Conservation (phyloP, 257 asterid species). For the Lavandula angustifolia region DNA sequence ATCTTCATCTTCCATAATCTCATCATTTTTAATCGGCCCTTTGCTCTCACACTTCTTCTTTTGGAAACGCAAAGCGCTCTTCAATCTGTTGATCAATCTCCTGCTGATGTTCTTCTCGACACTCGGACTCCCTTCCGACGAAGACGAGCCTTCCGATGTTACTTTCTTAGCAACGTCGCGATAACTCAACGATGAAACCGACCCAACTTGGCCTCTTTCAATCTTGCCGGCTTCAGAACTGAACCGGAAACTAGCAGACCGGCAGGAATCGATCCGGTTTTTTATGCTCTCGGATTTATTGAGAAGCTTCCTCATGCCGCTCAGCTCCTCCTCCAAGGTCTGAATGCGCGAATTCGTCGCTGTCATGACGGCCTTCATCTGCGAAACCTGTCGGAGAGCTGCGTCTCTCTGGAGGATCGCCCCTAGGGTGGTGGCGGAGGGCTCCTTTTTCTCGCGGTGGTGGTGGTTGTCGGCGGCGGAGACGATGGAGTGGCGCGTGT, state of each 20-base stretch:
- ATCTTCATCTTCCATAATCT: slow-evolving; percentile 6
- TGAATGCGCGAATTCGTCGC: slow-evolving; percentile 65
- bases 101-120: slow-evolving; percentile 46
- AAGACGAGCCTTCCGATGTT: slow-evolving; percentile 34
- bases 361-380: slow-evolving; percentile 60
- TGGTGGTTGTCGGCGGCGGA: slow-evolving; percentile 43
- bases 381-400: slow-evolving; percentile 65
- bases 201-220: slow-evolving; percentile 64
- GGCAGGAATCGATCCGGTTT: slow-evolving; percentile 32
- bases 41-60: slow-evolving; percentile 53
- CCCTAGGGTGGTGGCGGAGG: slow-evolving; percentile 49
- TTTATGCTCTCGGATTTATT: slow-evolving; percentile 37
- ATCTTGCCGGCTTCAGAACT: slow-evolving; percentile 46
- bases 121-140: slow-evolving; percentile 35
- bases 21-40: slow-evolving; percentile 7
- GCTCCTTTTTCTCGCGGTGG: slow-evolving; percentile 26
- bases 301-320: slow-evolving; percentile 53
- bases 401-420: slow-evolving; percentile 71
- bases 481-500: slow-evolving; percentile 75
- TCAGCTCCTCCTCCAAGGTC: slow-evolving; percentile 62
- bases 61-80: slow-evolving; percentile 53
- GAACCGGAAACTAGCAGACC: slow-evolving; percentile 67
- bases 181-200: slow-evolving; percentile 58
- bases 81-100: slow-evolving; percentile 63
- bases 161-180: slow-evolving; percentile 33